Evolutionary conservation across 2,329 filamentous ascomycete genomes (phyloP).

Genomic region (Cladophialophora carrionii): DNA sequence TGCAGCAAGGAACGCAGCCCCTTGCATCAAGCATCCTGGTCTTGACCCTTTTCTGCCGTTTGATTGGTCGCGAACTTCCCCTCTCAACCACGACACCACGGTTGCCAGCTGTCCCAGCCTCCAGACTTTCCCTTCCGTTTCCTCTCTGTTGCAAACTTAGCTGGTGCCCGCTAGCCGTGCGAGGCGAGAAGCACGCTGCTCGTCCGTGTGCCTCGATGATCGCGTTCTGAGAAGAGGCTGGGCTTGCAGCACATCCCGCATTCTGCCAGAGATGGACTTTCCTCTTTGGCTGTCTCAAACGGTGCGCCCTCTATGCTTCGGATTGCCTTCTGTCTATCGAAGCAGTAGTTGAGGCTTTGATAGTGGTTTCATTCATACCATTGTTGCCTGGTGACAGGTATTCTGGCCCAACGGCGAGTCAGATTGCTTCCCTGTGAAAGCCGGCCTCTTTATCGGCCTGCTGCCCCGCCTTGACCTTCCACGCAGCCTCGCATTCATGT

Average conservation of each 20-base stretch:
- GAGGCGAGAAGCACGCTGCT: background rate
- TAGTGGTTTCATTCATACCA: conserved; percentile 37
- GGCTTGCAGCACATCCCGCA: conserved; percentile 26
- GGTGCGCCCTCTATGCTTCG: conserved; percentile 39
- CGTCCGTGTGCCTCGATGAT: conserved; percentile 2
- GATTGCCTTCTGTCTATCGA: conserved; percentile 36
- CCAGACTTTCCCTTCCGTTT: conserved; percentile 35
- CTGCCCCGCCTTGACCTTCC: conserved; percentile 28
- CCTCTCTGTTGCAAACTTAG: conserved; percentile 26
- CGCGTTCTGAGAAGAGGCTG: conserved; percentile 25
- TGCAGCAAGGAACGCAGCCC: conserved; percentile 27
- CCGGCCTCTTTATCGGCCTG: conserved; percentile 29
- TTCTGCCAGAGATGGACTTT: conserved; percentile 30
- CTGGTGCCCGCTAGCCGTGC: conserved; percentile 7
- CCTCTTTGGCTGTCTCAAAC: conserved; percentile 28
- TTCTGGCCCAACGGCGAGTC: conserved; percentile 3
- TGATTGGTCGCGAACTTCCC: conserved; percentile 29
- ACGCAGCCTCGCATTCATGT: conserved; percentile 28
- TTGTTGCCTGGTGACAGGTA: conserved; percentile 32
- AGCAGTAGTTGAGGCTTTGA: conserved; percentile 37
- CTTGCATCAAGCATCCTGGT: conserved; percentile 36
- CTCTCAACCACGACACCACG: conserved; percentile 24
- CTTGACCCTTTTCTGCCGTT: conserved; percentile 19
- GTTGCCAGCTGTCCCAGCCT: conserved; percentile 34
- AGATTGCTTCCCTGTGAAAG: conserved; percentile 14